These are phyloP conservation scores for Suhomyces panamericanus DNA, from an alignment of 1,139 yeast species.

Conservation along the genomic window DNA sequence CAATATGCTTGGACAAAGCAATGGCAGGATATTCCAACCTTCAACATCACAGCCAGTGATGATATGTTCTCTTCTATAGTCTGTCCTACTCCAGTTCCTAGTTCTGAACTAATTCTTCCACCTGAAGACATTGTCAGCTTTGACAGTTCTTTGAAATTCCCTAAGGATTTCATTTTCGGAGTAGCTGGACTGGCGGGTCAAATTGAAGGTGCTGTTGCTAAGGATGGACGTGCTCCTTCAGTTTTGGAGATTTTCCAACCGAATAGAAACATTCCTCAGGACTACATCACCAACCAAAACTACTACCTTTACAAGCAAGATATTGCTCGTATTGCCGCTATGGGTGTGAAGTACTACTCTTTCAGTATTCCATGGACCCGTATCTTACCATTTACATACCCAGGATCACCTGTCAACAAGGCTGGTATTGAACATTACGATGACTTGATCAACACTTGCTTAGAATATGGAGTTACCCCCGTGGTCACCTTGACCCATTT, in stretches of 20 bases:
- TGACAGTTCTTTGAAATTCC: conserved; percentile 20
- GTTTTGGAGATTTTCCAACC: conserved; percentile 24
- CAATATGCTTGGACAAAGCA: conserved; percentile 23
- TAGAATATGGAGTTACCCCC: conserved; percentile 30
- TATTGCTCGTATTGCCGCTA: conserved; percentile 29
- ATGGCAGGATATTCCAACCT: conserved; percentile 20
- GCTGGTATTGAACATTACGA: conserved; percentile 36
- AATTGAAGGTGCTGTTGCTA: conserved; percentile 38
- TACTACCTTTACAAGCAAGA: conserved; percentile 37
- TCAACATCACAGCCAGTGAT: conserved; percentile 17
- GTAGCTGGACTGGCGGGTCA: conserved; percentile 33
- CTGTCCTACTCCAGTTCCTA: conserved; percentile 24
- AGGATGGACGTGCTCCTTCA: conserved; percentile 36
- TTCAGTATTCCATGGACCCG: conserved; percentile 39
- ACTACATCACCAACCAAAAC: conserved; percentile 34
- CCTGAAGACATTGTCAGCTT: conserved; percentile 22
- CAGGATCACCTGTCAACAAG: conserved; percentile 31
- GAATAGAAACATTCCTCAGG: conserved; percentile 14
- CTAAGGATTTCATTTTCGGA: conserved; percentile 23
- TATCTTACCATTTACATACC: conserved; percentile 29
- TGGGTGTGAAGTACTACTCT: conserved; percentile 34
- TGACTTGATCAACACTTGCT: conserved; percentile 31
- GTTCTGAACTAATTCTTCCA: conserved; percentile 21
- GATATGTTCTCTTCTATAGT: conserved; percentile 22
- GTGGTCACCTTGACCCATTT: conserved; percentile 36